A percentile compares a stretch with the other conserved stretches of the same genome.
These are phyloP conservation scores for Gamsiella multidivaricata DNA, from an alignment of 192 early-diverging fungal species.

Conservation along the genomic window DNA sequence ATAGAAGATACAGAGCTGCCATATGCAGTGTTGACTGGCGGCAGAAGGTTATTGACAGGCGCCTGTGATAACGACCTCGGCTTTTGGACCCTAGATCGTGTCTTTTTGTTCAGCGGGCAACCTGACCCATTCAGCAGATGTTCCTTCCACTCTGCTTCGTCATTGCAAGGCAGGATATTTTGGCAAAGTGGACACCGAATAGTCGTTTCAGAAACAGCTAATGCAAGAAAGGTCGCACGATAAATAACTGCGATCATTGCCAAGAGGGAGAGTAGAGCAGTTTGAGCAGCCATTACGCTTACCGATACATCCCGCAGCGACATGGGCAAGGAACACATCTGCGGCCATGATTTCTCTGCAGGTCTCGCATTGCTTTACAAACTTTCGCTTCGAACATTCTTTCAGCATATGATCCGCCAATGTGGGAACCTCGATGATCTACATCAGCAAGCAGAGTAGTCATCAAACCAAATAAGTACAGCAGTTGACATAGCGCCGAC, in stretches of 20 bases:
- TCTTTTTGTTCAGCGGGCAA: conserved; percentile 65
- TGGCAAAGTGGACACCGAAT: conserved; percentile 74
- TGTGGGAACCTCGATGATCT: conserved; percentile 80
- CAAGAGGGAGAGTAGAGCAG: neutral
- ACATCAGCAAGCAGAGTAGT: too few relatives aligned
- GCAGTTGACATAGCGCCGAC: too few relatives aligned
- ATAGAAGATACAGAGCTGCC: neutral
- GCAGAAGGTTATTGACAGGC: neutral
- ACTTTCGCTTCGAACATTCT: conserved; percentile 70
- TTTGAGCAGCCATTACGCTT: neutral
- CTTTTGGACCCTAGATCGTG: neutral
- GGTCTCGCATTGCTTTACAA: conserved; percentile 69
- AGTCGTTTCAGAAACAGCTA: conserved; percentile 24
- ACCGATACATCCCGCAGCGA: conserved; percentile 53
- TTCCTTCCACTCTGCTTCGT: conserved; percentile 70
- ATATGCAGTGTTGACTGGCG: neutral
- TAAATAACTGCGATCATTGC: neutral
- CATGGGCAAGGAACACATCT: conserved; percentile 64
- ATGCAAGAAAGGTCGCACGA: neutral
- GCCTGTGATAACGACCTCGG: neutral
- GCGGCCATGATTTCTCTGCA: conserved; percentile 70
- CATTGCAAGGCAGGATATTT: conserved; percentile 58
- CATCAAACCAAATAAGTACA: neutral
- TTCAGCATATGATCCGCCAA: conserved; percentile 70
- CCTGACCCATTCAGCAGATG: conserved; percentile 69